These are phyloP conservation scores for Auricularia heimuer DNA, from an alignment of 768 basidiomycete species.

Conservation along the genomic window DNA sequence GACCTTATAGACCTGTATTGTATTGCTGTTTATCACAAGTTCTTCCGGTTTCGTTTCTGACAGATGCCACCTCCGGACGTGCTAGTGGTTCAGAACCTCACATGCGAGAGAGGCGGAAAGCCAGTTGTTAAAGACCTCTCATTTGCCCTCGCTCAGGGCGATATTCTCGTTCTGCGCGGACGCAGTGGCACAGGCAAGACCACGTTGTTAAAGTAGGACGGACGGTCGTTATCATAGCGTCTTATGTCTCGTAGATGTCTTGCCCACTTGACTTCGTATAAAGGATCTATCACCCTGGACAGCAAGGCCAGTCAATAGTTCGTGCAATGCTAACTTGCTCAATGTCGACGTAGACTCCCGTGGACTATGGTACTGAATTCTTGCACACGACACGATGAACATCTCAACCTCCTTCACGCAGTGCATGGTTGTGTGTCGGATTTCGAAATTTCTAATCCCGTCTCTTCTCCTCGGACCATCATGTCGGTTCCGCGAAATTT, in stretches of 20 bases:
- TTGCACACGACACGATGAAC: too few species aligned
- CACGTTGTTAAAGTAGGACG: slow-evolving; percentile 59
- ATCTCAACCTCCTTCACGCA: too few species aligned
- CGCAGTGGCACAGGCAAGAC: slow-evolving; percentile 71
- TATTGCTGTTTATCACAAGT: neutral
- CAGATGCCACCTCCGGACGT: too few species aligned
- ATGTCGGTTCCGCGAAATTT: too few species aligned
- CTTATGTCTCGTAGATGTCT: slow-evolving; percentile 28
- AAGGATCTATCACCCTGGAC: slow-evolving; percentile 50
- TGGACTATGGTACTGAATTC: slow-evolving; percentile 12
- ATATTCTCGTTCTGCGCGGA: slow-evolving; percentile 70
- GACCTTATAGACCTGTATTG: neutral
- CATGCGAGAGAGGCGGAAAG: too few species aligned
- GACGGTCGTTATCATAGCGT: neutral
- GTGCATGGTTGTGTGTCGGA: too few species aligned
- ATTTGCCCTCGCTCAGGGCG: slow-evolving; percentile 58
- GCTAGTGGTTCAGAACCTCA: too few species aligned
- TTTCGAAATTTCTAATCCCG: too few species aligned
- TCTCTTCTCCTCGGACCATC: too few species aligned
- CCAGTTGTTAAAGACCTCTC: slow-evolving; percentile 43
- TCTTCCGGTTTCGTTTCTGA: neutral
- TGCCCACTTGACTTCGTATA: slow-evolving; percentile 65
- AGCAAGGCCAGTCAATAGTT: slow-evolving; percentile 45
- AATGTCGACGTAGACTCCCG: slow-evolving; percentile 12
- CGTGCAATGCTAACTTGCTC: neutral